Evolutionary conservation across 2,329 filamentous ascomycete genomes (phyloP).

Genomic region (Sporothrix mexicana): DNA sequence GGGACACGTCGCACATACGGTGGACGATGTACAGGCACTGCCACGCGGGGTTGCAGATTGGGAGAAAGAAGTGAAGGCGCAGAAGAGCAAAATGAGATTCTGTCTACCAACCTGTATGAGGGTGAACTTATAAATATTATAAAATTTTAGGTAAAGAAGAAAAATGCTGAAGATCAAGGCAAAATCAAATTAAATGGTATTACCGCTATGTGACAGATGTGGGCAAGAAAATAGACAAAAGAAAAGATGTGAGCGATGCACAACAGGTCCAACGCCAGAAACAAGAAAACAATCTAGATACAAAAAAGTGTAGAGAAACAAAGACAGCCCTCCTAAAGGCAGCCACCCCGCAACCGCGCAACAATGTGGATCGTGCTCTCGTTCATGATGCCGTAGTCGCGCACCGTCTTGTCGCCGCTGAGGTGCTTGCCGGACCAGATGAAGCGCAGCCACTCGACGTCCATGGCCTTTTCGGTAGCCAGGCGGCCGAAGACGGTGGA

Average conservation of each 20-base stretch:
- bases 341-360: conserved; percentile 17
- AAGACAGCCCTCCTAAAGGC: too few species aligned
- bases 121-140: too few species aligned
- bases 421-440: conserved; percentile 30
- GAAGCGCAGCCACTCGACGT: conserved; percentile 29
- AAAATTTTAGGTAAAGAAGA: too few species aligned
- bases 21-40: not conserved
- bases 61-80: too few species aligned
- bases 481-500: conserved; percentile 13
- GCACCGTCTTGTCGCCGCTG: conserved; percentile 17
- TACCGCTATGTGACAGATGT: not conserved
- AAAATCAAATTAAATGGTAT: not conserved
- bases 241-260: too few species aligned
- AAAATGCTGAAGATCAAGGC: too few species aligned
- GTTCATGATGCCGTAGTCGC: conserved; percentile 32
- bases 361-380: conserved; percentile 33
- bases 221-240: not conserved
- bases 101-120: too few species aligned
- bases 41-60: not conserved
- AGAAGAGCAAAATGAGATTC: too few species aligned
- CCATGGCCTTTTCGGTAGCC: conserved; percentile 23
- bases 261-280: too few species aligned
- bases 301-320: too few species aligned
- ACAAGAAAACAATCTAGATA: too few species aligned
- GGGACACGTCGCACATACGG: not conserved